These are phyloP conservation scores for Russula emetica DNA, from an alignment of 768 basidiomycete genomes.

Conservation along the genomic window DNA sequence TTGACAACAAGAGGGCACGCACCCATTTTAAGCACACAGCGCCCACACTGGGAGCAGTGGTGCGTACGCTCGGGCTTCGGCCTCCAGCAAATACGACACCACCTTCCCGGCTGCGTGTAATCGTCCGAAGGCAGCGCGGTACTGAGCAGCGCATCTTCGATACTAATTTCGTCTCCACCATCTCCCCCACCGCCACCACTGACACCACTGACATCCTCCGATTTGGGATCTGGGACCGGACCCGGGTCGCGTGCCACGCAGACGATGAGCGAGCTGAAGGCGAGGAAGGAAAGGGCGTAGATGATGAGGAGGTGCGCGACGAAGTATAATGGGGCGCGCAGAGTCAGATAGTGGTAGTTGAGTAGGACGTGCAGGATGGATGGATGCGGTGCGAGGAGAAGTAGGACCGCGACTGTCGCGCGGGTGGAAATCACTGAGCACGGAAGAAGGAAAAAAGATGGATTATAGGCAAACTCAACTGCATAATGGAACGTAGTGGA, in stretches of 20 bases:
- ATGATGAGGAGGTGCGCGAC: conserved; percentile 51
- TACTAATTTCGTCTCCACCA: conserved; percentile 38
- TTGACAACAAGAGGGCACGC: conserved; percentile 29
- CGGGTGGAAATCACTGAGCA: neutral
- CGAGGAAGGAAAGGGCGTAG: conserved; percentile 64
- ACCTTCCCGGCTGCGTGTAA: conserved; percentile 51
- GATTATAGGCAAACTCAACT: conserved; percentile 8
- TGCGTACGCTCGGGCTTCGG: conserved; percentile 79
- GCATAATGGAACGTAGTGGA: conserved; percentile 25
- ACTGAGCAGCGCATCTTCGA: conserved; percentile 59
- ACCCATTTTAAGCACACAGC: conserved; percentile 87
- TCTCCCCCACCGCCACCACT: conserved; percentile 30
- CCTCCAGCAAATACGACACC: conserved; percentile 77
- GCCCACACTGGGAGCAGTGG: conserved; percentile 69
- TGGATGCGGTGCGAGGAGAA: conserved; percentile 71
- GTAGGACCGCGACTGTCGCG: conserved; percentile 44
- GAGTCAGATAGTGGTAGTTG: conserved; percentile 57
- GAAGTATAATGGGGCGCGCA: conserved; percentile 47
- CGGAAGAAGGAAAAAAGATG: neutral
- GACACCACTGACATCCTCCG: conserved; percentile 12
- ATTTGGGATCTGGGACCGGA: conserved; percentile 38
- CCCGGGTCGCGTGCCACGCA: conserved; percentile 75
- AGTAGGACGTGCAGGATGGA: conserved; percentile 65
- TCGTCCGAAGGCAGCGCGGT: conserved; percentile 39
- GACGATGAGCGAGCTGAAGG: conserved; percentile 67